Evolutionary conservation across 805 yeast genomes (phyloP).

Genomic region (Candida chilensis): DNA sequence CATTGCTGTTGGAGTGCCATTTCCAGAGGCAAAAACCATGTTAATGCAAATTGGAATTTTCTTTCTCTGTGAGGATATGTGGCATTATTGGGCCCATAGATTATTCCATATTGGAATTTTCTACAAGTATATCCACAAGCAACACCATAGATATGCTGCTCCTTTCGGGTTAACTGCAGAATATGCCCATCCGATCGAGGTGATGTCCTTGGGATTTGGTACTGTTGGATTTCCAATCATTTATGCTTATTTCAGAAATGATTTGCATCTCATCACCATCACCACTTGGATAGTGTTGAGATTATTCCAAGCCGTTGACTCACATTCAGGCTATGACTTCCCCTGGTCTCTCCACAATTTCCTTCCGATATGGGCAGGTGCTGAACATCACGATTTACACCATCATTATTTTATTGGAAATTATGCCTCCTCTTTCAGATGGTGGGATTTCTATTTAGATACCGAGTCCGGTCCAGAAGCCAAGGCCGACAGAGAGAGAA

Average conservation of each 20-base stretch:
- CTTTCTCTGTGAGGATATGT: conserved; percentile 44
- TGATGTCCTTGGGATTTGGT: conserved; percentile 47
- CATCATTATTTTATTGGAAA: conserved; percentile 54
- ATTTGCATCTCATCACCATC: conserved; percentile 45
- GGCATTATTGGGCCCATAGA: conserved; percentile 57
- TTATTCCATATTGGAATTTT: conserved; percentile 47
- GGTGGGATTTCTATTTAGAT: conserved; percentile 44
- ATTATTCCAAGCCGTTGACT: conserved; percentile 50
- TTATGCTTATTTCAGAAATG: conserved; percentile 37
- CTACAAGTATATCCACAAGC: conserved; percentile 50
- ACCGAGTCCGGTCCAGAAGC: conserved; percentile 52
- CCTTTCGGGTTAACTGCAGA: conserved; percentile 57
- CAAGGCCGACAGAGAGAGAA: conserved; percentile 34
- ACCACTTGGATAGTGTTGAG: conserved; percentile 43
- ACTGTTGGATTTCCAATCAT: conserved; percentile 52
- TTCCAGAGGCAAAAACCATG: conserved; percentile 36
- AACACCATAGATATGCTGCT: conserved; percentile 53
- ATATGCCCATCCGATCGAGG: conserved; percentile 54
- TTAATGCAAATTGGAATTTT: conserved; percentile 34
- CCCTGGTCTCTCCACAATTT: conserved; percentile 51
- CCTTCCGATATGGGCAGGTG: conserved; percentile 61
- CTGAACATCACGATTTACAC: conserved; percentile 53
- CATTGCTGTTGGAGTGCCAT: conserved; percentile 42
- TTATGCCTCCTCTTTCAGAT: conserved; percentile 48
- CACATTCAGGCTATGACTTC: conserved; percentile 55